Conservation (phyloP, 2,329 filamentous ascomycete species). For the Microsporum ferrugineum region DNA sequence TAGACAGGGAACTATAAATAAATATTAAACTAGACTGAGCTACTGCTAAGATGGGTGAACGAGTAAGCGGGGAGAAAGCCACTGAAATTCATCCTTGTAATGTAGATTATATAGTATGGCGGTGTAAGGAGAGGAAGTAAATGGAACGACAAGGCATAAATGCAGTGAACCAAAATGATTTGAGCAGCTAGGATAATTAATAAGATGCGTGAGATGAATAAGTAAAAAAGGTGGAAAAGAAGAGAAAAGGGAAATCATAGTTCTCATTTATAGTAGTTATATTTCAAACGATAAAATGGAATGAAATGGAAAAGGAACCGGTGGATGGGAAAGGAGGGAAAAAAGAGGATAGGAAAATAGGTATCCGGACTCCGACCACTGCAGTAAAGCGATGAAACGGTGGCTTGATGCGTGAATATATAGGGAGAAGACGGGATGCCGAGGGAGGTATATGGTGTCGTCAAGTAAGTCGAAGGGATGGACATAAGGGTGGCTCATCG, state of each 20-base stretch:
- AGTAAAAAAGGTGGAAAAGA: slow-evolving; percentile 8
- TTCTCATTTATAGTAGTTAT: slow-evolving; percentile 9
- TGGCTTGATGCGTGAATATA: slow-evolving; percentile 1
- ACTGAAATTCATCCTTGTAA: background rate
- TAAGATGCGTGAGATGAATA: background rate
- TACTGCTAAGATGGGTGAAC: background rate
- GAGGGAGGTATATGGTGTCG: background rate
- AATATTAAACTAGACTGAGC: background rate
- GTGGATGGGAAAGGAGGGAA: background rate
- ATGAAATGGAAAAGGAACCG: background rate
- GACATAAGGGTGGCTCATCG: background rate
- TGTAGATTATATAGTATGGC: background rate
- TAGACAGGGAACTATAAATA: background rate
- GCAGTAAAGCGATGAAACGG: background rate
- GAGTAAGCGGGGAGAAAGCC: background rate
- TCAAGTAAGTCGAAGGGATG: background rate
- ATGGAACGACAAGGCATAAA: background rate
- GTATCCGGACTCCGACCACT: slow-evolving; percentile 1
- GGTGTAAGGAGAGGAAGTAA: background rate
- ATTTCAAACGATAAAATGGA: slow-evolving; percentile 3
- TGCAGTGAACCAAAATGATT: background rate
- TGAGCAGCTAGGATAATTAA: background rate
- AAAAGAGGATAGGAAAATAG: background rate
- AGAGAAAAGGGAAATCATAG: slow-evolving; percentile 6
- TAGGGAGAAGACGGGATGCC: background rate